A percentile compares a stretch with the other conserved stretches of the same genome.
Conservation (phyloP, 805 yeast genomes). For the Sungouiella blattae region DNA sequence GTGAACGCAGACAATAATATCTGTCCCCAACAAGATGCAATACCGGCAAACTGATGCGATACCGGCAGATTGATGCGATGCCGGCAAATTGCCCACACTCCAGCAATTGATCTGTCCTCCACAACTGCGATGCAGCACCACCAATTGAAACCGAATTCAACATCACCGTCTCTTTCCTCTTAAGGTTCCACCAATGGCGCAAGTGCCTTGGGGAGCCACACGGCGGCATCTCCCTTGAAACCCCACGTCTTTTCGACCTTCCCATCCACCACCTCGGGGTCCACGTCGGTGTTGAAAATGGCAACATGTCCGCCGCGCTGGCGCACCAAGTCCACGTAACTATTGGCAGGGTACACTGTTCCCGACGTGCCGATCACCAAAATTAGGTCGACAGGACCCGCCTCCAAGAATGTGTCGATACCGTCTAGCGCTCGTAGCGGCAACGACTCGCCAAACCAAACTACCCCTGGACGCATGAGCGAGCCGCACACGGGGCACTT, state of each 20-base stretch:
- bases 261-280: slow-evolving; percentile 39
- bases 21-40: too few relatives aligned
- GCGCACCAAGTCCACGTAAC: slow-evolving; percentile 76
- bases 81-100: too few relatives aligned
- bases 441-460: slow-evolving; percentile 92
- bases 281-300: slow-evolving; percentile 71
- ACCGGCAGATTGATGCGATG: not conserved
- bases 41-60: too few relatives aligned
- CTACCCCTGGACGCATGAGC: slow-evolving; percentile 80
- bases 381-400: slow-evolving; percentile 60
- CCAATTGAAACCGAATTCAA: too few relatives aligned
- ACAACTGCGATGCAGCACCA: too few relatives aligned
- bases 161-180: not conserved
- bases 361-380: slow-evolving; percentile 85
- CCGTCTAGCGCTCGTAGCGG: slow-evolving; percentile 59
- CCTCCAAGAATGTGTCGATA: slow-evolving; percentile 68
- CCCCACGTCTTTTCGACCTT: slow-evolving; percentile 55
- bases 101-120: too few relatives aligned
- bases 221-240: slow-evolving; percentile 77
- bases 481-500: slow-evolving; percentile 69
- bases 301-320: slow-evolving; percentile 79
- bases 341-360: slow-evolving; percentile 87
- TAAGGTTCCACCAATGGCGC: not conserved
- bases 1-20: too few relatives aligned
- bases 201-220: slow-evolving; percentile 57